Evolutionary conservation across 2,329 filamentous ascomycete species (phyloP), one percentile per base, ranked within the genome.

Genomic region (Colletotrichum graminicola): DNA sequence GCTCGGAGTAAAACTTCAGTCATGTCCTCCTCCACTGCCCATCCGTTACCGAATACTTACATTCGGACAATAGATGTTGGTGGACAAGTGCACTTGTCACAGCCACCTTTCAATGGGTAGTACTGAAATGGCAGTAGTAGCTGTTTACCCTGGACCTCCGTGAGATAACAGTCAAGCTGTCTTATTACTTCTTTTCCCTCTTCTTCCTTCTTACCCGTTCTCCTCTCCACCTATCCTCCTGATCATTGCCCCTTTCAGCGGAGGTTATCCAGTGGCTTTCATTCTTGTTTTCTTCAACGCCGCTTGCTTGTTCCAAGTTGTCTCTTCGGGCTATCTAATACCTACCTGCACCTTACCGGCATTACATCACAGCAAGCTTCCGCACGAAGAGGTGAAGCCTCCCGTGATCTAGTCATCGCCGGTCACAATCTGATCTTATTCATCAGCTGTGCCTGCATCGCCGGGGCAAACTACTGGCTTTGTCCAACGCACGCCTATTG

Each of bases 101-200:
- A 54, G 32, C 32, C 49, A 54, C 21, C 47, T 47, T 55, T 63
- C 29, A 29, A 29, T 29, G 56, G 41, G 34, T 59, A 52, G 26
- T 54, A 18, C 34, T 62, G 56, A 43, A 51, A 49, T 68, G 26
- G 32, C 45, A 52, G 34, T 65, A 34, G 41, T 47, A 43, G 49
- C 26, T 55, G 64, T 63, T 41, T 43, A 10, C 62, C 63, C 57
- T n/a, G 3, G 54, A 45, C 65, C 39, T 60, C 26, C 54, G 52
- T 54, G 62, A 62, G 65, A 61, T 41, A 64, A 56, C 59, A 41
- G 54, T 54, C 52, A 21, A 49, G 39, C 23, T 43, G 39, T 69
- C 54, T 67, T 69, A 64, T 64, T 63, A 69, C 60, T 61, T 60
- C 36, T 49, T 21, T 43, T 62, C 43, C 47, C 26, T 29, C 29